phyloP scores from a whole-genome alignment of 495 filamentous ascomycete genomes.

The Penicillium malachiteum region DNA sequence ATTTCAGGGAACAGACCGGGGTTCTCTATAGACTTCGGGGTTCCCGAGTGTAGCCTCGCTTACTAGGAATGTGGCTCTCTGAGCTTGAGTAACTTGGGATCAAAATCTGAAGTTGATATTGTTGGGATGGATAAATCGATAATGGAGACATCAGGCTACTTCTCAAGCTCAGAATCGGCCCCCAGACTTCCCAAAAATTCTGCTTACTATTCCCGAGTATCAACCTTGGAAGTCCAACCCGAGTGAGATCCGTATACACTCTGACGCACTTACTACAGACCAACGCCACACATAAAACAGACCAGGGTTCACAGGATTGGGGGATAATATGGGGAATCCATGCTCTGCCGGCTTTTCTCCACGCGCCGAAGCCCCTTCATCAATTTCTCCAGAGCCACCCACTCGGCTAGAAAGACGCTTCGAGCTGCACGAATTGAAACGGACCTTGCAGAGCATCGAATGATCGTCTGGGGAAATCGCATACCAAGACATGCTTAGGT shows the following conservation, averaged over 20 bases:
- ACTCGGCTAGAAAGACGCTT: neutral
- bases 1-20: constrained; percentile 12
- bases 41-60: constrained; percentile 14
- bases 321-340: constrained; percentile 18
- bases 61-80: constrained; percentile 9
- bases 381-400: constrained; percentile 9
- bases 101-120: neutral
- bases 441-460: constrained; percentile 18
- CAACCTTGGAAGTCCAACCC: constrained; percentile 2
- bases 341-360: constrained; percentile 1
- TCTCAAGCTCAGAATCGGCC: no score
- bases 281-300: constrained; percentile 18
- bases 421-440: neutral
- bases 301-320: constrained; percentile 11
- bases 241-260: constrained; percentile 2
- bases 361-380: constrained; percentile 1
- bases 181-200: no score
- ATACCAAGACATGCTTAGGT: neutral
- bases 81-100: neutral
- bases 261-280: constrained; percentile 1
- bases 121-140: neutral
- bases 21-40: constrained; percentile 10
- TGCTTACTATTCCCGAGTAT: neutral
- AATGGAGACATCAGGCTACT: no score
- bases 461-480: constrained; percentile 16